Evolutionary conservation across 176 grass and related monocot genomes (phyloP).

Genomic region (Tuctoria greenei): DNA sequence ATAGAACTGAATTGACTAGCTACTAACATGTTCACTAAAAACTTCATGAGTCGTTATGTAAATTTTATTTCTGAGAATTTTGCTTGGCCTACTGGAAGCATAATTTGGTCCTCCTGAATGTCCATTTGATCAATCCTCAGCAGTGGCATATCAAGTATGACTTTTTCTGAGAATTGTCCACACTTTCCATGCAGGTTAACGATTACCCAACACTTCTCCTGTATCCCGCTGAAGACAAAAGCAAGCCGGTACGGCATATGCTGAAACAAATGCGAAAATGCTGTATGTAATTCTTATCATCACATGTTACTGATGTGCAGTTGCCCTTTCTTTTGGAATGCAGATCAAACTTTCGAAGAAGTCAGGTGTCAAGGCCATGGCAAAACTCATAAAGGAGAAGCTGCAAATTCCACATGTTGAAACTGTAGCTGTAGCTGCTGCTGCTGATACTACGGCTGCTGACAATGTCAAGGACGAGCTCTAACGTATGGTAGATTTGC

Average conservation of each 20-base stretch:
- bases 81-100: slow-evolving; percentile 11
- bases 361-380: slow-evolving; percentile 47
- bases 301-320: neutral
- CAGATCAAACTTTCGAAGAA: slow-evolving; percentile 82
- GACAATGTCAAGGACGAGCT: slow-evolving; percentile 59
- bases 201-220: slow-evolving; percentile 65
- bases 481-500: too few species aligned
- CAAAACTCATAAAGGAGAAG: slow-evolving; percentile 48
- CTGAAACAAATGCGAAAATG: slow-evolving; percentile 3
- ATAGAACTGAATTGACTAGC: neutral
- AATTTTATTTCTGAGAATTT: neutral
- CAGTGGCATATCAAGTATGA: neutral
- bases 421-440: too few species aligned
- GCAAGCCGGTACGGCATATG: slow-evolving; percentile 48
- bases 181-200: slow-evolving; percentile 44
- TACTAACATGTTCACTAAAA: slow-evolving; percentile 2
- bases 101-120: neutral
- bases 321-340: neutral
- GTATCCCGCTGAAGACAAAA: slow-evolving; percentile 62
- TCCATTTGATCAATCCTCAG: neutral
- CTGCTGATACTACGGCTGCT: too few species aligned
- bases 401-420: slow-evolving; percentile 32
- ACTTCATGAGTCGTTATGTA: neutral
- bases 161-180: neutral
- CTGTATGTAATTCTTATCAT: neutral